Percentiles rank a stretch among this genome's conserved stretches.
Evolutionary conservation across 192 early-diverging fungal species (phyloP).

Genomic region (Rhizophlyctis rosea): DNA sequence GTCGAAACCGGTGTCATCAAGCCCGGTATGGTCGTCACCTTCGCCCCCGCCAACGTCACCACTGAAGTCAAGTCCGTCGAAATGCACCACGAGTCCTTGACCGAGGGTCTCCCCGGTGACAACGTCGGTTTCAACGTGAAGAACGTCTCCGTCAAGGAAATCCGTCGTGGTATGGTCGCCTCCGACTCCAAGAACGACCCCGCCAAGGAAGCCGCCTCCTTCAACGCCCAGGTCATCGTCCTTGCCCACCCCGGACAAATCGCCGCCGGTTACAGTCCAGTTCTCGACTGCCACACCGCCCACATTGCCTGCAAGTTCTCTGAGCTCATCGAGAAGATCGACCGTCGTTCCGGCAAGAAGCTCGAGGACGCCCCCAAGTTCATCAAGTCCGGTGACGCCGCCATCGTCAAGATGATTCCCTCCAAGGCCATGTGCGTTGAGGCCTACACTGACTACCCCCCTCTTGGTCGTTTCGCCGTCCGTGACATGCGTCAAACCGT

Average conservation of each 20-base stretch:
- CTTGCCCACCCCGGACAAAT: conserved; percentile 95
- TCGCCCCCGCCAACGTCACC: conserved; percentile 77
- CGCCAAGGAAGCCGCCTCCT: conserved; percentile 83
- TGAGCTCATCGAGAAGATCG: conserved; percentile 88
- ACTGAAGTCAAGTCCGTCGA: conserved; percentile 95
- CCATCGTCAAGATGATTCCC: conserved; percentile 91
- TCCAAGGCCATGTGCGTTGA: conserved; percentile 97
- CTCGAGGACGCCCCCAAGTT: conserved; percentile 89
- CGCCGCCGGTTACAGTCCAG: conserved; percentile 84
- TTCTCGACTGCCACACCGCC: conserved; percentile 92
- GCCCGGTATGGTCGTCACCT: conserved; percentile 57
- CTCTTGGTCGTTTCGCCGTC: conserved; percentile 94
- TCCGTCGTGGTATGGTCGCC: conserved; percentile 91
- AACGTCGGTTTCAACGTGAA: conserved; percentile 98
- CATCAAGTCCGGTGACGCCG: conserved; percentile 90
- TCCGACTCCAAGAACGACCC: conserved; percentile 95
- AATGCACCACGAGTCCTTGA: conserved; percentile 91
- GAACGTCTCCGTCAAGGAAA: conserved; percentile 95
- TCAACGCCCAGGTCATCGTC: conserved; percentile 91
- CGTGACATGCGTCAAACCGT: conserved; percentile 98
- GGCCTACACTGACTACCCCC: conserved; percentile 86
- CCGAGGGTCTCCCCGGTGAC: conserved; percentile 85
- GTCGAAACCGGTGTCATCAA: conserved; percentile 38
- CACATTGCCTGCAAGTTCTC: conserved; percentile 95
- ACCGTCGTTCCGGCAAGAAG: conserved; percentile 89